Evolutionary conservation across 306 rosid genomes (phyloP).

Genomic region (Argentina anserina): DNA sequence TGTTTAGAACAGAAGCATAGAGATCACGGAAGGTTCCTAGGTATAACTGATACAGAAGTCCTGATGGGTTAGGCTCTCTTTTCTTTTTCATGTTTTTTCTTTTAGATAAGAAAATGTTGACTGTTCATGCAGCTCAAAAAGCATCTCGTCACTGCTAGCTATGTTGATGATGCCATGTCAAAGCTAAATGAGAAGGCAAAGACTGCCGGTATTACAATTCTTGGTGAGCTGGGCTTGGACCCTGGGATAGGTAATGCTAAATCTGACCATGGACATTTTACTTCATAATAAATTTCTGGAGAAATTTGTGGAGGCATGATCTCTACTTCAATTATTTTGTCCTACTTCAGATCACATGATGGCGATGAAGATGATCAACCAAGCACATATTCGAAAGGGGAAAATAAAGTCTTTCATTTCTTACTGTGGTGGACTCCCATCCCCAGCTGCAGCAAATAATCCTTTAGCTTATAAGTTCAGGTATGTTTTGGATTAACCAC

Average conservation of each 20-base stretch:
- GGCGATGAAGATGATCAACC: slow-evolving; percentile 92
- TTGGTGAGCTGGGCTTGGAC: slow-evolving; percentile 98
- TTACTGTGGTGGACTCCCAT: slow-evolving; percentile 93
- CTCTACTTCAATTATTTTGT: neutral
- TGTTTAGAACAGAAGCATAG: neutral
- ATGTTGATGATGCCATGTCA: slow-evolving; percentile 75
- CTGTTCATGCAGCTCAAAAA: slow-evolving; percentile 60
- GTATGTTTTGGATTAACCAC: slow-evolving; percentile 36
- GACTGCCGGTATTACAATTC: slow-evolving; percentile 79
- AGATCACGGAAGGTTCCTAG: neutral
- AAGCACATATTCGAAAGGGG: slow-evolving; percentile 64
- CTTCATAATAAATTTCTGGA: neutral
- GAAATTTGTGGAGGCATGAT: neutral
- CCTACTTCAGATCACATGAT: slow-evolving; percentile 85
- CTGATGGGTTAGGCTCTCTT: neutral
- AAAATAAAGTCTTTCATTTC: slow-evolving; percentile 72
- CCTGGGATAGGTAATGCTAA: slow-evolving; percentile 84
- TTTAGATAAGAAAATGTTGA: slow-evolving; percentile 21
- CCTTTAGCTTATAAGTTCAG: slow-evolving; percentile 95
- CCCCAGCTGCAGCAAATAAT: slow-evolving; percentile 94
- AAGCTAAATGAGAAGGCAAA: slow-evolving; percentile 68
- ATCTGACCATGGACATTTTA: neutral
- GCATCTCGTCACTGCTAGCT: slow-evolving; percentile 96
- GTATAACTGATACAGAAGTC: neutral
- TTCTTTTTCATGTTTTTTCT: neutral